Conservation (phyloP, 257 asterid genomes). For the Plantago major region DNA sequence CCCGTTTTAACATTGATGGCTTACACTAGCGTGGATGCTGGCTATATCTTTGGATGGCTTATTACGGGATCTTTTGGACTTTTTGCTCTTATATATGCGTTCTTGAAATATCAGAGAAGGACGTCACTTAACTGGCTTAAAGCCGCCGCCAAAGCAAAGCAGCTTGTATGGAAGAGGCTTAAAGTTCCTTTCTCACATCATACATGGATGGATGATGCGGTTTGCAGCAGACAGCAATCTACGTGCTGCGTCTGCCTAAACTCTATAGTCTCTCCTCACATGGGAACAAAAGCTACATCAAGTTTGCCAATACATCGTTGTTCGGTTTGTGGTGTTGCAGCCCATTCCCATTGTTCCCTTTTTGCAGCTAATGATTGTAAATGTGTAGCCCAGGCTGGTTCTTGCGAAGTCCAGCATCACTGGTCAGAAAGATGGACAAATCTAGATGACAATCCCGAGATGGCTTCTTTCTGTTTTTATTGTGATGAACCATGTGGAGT, state of each 20-base stretch:
- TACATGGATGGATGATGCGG: conserved; percentile 64
- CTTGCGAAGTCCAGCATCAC: conserved; percentile 59
- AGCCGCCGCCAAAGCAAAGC: conserved; percentile 84
- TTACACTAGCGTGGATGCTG: conserved; percentile 43
- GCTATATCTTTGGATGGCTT: conserved; percentile 56
- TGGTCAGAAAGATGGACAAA: conserved; percentile 89
- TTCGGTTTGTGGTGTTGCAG: conserved; percentile 71
- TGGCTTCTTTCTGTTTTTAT: conserved; percentile 68
- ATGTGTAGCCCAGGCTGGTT: conserved; percentile 74
- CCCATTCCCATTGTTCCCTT: conserved; percentile 63
- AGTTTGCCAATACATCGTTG: conserved; percentile 55
- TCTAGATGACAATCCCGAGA: conserved; percentile 74
- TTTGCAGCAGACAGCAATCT: conserved; percentile 56
- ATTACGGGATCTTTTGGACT: conserved; percentile 65
- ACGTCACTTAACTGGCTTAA: conserved; percentile 79
- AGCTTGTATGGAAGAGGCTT: conserved; percentile 71
- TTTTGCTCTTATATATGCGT: conserved; percentile 52
- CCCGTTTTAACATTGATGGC: conserved; percentile 49
- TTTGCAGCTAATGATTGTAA: conserved; percentile 77
- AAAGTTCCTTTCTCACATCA: conserved; percentile 73
- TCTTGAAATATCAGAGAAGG: conserved; percentile 68
- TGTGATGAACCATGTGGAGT: conserved; percentile 84
- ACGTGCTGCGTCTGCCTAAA: conserved; percentile 75
- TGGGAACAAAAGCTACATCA: conserved; percentile 47
- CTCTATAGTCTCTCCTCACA: conserved; percentile 50